Percentiles rank a stretch among this genome's conserved stretches.
Evolutionary conservation across 2,329 filamentous ascomycete genomes (phyloP).

Genomic region (Scedosporium apiospermum): DNA sequence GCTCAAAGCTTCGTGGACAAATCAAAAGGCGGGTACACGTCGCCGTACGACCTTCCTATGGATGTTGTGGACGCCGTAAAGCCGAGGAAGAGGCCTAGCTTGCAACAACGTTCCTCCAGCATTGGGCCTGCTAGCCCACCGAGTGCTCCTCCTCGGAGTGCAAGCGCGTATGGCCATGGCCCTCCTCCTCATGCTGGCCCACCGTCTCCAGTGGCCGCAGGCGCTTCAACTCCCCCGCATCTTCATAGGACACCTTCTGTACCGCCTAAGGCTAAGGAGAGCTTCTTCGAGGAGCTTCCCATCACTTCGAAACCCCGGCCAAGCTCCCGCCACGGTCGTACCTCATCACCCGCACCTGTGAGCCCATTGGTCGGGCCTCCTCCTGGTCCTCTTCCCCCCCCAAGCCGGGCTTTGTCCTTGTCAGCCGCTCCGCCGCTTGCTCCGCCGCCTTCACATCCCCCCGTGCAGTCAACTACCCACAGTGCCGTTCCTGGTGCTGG

Average conservation of each 20-base stretch:
- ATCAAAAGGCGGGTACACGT: constrained; percentile 83
- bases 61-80: constrained; percentile 56
- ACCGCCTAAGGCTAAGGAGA: constrained; percentile 32
- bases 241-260: constrained; percentile 24
- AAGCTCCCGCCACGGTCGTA: constrained; percentile 40
- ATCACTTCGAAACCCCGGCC: constrained; percentile 52
- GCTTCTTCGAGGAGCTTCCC: constrained; percentile 74
- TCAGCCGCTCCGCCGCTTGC: constrained; percentile 6
- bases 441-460: constrained; percentile 3
- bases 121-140: constrained; percentile 28
- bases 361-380: constrained; percentile 14
- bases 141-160: constrained; percentile 47
- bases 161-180: constrained; percentile 40
- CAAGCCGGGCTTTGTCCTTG: constrained; percentile 8
- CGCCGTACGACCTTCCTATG: constrained; percentile 90
- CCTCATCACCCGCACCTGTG: constrained; percentile 11
- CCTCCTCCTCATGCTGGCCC: constrained; percentile 12
- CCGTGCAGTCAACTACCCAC: neutral
- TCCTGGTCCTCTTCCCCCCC: constrained; percentile 11
- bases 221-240: constrained; percentile 19
- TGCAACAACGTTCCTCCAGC: constrained; percentile 42
- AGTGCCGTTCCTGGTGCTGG: constrained; percentile 15
- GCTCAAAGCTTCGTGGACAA: constrained; percentile 84
- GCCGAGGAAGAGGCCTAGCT: constrained; percentile 54
- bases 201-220: constrained; percentile 15